Evolutionary conservation across 257 asterid species (phyloP).

Genomic region (Solanum pinnatisectum): DNA sequence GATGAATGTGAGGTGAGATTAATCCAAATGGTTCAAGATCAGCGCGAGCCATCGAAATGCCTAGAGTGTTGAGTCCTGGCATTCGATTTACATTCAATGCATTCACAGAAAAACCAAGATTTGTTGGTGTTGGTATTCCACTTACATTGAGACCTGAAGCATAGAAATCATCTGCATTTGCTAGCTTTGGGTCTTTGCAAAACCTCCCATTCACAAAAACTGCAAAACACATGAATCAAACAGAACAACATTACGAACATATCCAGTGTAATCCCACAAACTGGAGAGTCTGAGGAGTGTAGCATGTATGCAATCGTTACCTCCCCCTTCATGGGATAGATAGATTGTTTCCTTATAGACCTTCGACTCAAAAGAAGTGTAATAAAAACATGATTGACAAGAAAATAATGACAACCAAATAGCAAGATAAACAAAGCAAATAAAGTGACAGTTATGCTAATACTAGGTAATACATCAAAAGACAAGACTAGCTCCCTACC

Average conservation of each 20-base stretch:
- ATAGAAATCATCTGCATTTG: background rate
- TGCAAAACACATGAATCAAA: background rate
- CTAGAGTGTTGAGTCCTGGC: constrained; percentile 3
- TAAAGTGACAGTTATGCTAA: too few relatives aligned
- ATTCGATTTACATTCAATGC: background rate
- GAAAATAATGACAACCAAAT: background rate
- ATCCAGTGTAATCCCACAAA: background rate
- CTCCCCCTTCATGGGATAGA: accelerated
- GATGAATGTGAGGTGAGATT: background rate
- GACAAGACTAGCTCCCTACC: background rate
- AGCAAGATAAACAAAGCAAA: background rate
- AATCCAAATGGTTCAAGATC: background rate
- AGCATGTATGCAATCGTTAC: background rate
- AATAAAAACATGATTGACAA: background rate
- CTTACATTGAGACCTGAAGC: background rate
- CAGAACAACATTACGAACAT: background rate
- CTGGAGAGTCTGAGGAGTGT: accelerated
- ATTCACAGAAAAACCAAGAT: background rate
- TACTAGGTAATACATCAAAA: background rate
- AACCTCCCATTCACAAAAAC: background rate
- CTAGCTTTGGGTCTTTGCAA: constrained; percentile 1
- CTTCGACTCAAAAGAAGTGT: background rate
- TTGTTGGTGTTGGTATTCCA: background rate
- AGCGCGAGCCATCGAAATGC: background rate
- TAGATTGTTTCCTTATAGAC: background rate